A percentile compares a stretch with the other conserved stretches of the same genome.
phyloP scores from a whole-genome alignment of 1,284 basidiomycete species.

The Spongispora temasekensis region DNA sequence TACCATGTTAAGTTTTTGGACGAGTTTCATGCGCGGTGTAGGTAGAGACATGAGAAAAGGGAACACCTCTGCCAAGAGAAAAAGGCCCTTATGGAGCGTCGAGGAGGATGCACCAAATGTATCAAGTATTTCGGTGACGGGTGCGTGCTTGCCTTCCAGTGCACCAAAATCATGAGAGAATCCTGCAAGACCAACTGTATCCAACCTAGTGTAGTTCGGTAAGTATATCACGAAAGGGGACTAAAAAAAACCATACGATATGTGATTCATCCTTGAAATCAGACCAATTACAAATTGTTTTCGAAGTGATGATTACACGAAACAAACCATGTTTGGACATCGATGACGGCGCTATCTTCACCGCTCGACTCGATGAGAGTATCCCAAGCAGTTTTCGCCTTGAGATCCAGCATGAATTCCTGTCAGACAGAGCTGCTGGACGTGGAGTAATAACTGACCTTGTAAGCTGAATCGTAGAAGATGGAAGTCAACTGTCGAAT shows the following conservation, averaged over 20 bases:
- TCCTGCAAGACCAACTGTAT: slow-evolving; percentile 44
- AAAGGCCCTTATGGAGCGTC: slow-evolving; percentile 26
- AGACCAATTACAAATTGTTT: not conserved
- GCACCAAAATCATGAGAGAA: slow-evolving; percentile 41
- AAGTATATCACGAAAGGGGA: not conserved
- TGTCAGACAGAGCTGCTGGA: slow-evolving; percentile 18
- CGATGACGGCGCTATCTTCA: not conserved
- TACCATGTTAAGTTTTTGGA: slow-evolving; percentile 39
- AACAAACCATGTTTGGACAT: not conserved
- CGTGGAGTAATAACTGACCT: not conserved
- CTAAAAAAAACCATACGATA: slow-evolving; percentile 39
- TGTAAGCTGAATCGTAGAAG: slow-evolving; percentile 2
- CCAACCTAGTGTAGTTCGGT: slow-evolving; percentile 34
- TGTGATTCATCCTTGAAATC: slow-evolving; percentile 14
- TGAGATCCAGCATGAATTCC: not conserved
- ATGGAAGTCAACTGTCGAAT: slow-evolving; percentile 17
- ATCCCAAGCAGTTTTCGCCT: slow-evolving; percentile 54
- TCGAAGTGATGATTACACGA: not conserved
- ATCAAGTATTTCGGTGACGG: slow-evolving; percentile 48
- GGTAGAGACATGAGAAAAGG: slow-evolving; percentile 42
- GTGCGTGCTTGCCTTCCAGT: slow-evolving; percentile 43
- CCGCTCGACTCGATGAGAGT: slow-evolving; percentile 40
- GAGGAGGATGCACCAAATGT: slow-evolving; percentile 15
- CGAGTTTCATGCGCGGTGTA: slow-evolving; percentile 31
- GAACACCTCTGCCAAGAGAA: slow-evolving; percentile 43